phyloP scores from a whole-genome alignment of 805 yeast genomes.

The Yarrowia phangngaensis region DNA sequence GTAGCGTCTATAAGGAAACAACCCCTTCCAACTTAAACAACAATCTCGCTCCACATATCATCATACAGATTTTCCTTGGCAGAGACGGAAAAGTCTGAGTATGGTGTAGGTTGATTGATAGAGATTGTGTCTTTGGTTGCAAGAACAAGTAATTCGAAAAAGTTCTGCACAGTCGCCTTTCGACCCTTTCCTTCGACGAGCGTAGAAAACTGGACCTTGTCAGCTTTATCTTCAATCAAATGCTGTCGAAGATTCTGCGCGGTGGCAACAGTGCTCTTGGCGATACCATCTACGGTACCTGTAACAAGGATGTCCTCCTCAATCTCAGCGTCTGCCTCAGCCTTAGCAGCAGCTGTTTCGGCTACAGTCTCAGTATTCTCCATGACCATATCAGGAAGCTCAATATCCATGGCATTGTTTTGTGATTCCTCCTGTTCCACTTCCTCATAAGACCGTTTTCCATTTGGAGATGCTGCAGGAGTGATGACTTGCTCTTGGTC shows the following conservation, averaged over 20 bases:
- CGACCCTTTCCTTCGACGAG: slow-evolving; percentile 23
- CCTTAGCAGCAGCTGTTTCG: slow-evolving; percentile 9
- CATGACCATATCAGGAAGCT: slow-evolving; percentile 7
- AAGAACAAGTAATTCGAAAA: slow-evolving; percentile 76
- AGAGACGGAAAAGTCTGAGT: slow-evolving; percentile 55
- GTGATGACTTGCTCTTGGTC: slow-evolving; percentile 26
- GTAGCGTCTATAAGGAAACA: background rate
- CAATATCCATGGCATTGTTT: background rate
- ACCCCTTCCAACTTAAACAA: background rate
- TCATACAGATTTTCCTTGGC: slow-evolving; percentile 45
- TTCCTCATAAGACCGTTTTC: slow-evolving; percentile 21
- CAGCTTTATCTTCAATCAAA: slow-evolving; percentile 44
- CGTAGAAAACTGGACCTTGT: slow-evolving; percentile 50
- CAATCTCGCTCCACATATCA: slow-evolving; percentile 31
- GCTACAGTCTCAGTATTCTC: slow-evolving; percentile 10
- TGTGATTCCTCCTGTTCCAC: slow-evolving; percentile 8
- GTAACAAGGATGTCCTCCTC: slow-evolving; percentile 27
- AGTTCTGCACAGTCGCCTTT: slow-evolving; percentile 35
- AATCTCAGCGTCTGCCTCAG: slow-evolving; percentile 4
- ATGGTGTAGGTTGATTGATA: slow-evolving; percentile 57
- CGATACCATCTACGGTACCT: slow-evolving; percentile 36
- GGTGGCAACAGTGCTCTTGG: slow-evolving; percentile 52
- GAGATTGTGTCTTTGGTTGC: slow-evolving; percentile 71
- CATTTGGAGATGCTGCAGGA: slow-evolving; percentile 23
- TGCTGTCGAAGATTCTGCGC: slow-evolving; percentile 47